phyloP scores from a whole-genome alignment of 1,284 basidiomycete species.

The Puccinia polysora region DNA sequence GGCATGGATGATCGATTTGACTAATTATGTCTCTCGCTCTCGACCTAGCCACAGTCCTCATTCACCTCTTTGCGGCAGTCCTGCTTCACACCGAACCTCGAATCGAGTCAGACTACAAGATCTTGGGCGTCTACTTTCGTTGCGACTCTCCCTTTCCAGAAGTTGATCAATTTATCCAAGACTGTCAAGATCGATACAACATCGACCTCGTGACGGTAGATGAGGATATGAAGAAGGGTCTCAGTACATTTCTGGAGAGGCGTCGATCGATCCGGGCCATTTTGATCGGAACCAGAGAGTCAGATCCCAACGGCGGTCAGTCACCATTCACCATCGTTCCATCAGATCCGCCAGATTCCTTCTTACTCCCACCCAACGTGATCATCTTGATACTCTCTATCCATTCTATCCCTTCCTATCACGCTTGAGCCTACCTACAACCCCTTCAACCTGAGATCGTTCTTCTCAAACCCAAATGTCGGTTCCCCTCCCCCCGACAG shows the following conservation, averaged over 20 bases:
- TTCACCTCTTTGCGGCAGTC: constrained; percentile 75
- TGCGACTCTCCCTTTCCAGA: constrained; percentile 78
- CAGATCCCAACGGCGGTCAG: constrained; percentile 91
- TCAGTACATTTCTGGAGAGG: constrained; percentile 66
- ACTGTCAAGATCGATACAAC: constrained; percentile 65
- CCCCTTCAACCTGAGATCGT: too few relatives aligned
- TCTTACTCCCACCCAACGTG: background rate
- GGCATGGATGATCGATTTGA: background rate
- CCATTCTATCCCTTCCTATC: background rate
- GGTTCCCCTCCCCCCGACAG: too few relatives aligned
- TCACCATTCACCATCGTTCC: too few relatives aligned
- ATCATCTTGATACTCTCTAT: background rate
- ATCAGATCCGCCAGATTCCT: background rate
- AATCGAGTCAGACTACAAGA: constrained; percentile 55
- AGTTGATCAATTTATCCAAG: constrained; percentile 77
- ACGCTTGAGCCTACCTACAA: too few relatives aligned
- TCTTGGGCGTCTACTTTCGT: constrained; percentile 80
- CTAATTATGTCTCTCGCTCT: background rate
- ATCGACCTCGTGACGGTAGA: constrained; percentile 73
- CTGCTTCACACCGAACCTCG: constrained; percentile 47
- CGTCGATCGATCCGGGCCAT: constrained; percentile 63
- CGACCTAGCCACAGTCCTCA: constrained; percentile 75
- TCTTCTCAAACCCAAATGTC: too few relatives aligned
- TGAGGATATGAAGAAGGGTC: constrained; percentile 75
- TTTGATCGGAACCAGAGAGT: constrained; percentile 77